Evolutionary conservation across 1,139 yeast species (phyloP).

Genomic region (Saccharomyces hybrid): DNA sequence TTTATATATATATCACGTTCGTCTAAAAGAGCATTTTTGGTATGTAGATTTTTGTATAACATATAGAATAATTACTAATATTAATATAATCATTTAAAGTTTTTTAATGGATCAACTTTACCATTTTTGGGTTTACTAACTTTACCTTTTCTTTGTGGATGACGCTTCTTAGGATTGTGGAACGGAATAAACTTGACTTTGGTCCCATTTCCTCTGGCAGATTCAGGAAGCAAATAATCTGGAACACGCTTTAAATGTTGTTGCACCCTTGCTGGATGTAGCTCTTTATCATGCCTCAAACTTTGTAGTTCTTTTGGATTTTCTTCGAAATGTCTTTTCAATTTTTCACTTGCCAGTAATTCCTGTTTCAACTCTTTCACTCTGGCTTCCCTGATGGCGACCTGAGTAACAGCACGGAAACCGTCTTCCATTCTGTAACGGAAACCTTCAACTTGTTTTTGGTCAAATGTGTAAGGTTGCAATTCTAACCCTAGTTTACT

Average conservation of each 20-base stretch:
- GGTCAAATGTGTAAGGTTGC: conserved; percentile 83
- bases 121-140: conserved; percentile 34
- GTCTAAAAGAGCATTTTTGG: conserved; percentile 1
- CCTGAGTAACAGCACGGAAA: conserved; percentile 85
- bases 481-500: conserved; percentile 62
- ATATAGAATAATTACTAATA: neutral
- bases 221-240: conserved; percentile 78
- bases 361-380: conserved; percentile 84
- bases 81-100: conserved; percentile 33
- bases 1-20: neutral
- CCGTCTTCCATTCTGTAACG: conserved; percentile 97
- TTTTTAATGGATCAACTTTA: conserved; percentile 68
- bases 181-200: conserved; percentile 74
- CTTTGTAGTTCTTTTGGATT: conserved; percentile 91
- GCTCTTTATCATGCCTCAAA: conserved; percentile 84
- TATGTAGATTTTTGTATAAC: neutral
- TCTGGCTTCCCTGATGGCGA: conserved; percentile 89
- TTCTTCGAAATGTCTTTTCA: conserved; percentile 92
- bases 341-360: conserved; percentile 76
- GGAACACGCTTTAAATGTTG: conserved; percentile 88
- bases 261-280: conserved; percentile 78
- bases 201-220: conserved; percentile 53
- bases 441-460: conserved; percentile 90
- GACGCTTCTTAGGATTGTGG: conserved; percentile 45
- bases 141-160: conserved; percentile 36